Base-by-base conservation (phyloP, 129 eudicot genomes). In the Pittosporum tobira region DNA sequence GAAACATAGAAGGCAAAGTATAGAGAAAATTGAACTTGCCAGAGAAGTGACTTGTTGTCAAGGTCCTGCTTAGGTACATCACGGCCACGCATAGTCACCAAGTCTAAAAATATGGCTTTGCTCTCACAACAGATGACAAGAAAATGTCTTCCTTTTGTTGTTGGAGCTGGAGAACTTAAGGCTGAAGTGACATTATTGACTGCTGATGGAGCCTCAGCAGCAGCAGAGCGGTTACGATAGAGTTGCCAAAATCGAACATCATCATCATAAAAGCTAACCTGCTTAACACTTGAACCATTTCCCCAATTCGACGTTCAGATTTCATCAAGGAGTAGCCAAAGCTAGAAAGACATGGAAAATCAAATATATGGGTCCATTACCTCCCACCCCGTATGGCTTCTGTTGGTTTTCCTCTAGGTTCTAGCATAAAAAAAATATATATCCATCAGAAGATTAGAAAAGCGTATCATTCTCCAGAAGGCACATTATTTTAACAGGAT, bases 81-180 rank as follows among this genome's bases (percentile, higher is more conserved):
- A 43, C 97, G 87, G 26, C 97, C 95, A 30, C 95, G 88, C 97
- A 90, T 90, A 49, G 97, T 90, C 59, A 90, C 97, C 81, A 90
- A 76, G 69, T 90, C 97, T 40, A 90, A 66, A 74, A 85, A 90
- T 21, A 90, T 83, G 59, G 89, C 97, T 71, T 90, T 90, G 63
- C 87, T 90, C 74, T 90, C 97, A 75, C 97, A 90, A 59, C 97
- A 90, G 48, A 90, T 86, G 50, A 90, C 95, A 61, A 85, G 82
- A 78, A 90, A 90, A 76, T 86, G 97, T 48, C 97, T 78, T 65
- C 97, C 97, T 77, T 85, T 90, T 31, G 95, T 85, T 64, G 94
- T 74, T 51, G 95, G 87, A 43, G 97, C 88, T 29, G 85, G 95
- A 62, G 95, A 77, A 69, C 72, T 83, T 57, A 85, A 73, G 51